Evolutionary conservation across 306 rosid species (phyloP), one percentile per base, ranked within the genome.

Genomic region (Delonix regia): DNA sequence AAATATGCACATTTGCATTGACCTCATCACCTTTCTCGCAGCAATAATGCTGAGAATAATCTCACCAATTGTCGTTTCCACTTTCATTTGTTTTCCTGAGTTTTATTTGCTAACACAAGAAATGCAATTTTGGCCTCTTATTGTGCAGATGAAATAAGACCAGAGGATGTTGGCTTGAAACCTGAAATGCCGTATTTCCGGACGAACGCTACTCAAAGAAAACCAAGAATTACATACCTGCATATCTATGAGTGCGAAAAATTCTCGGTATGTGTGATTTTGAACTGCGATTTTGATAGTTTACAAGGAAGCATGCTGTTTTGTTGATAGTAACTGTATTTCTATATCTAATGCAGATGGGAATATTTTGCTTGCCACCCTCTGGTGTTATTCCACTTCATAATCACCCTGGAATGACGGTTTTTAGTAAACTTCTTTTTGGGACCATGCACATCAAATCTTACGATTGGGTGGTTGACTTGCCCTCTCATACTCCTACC

Each of bases 351-450:
- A 38, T 73, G 80, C 88, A 95, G 99, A 93, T 95, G 89, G 97
- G 98, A 44, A 89, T 95, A 79, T 95, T 93, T 79, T 95, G 98
- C 85, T 80, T 95, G 85, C 99, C 99, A 24, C 98, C 98, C n/a
- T 89, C 92, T 9, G 98, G 98, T 38, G 92, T 93, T 64, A 77
- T 95, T 66, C 99, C 99, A 28, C 98, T 95, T 56, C 99, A 95
- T 73, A 95, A 95, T 72, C 99, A 95, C 76, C 99, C 99, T 4
- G 98, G 92, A 60, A 95, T 95, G 99, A 95, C 99, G 18, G 99
- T 95, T 82, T 93, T 95, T 65, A 91, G 98, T 73, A 95, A 95
- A 77, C 89, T 95, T 60, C 92, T 95, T 38, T 93, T 95, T 53
- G 98, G 99, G 77, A 88, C 94, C 1, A 91, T 93, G 98, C 97